These are phyloP conservation scores for Hyaloperonospora brassicae DNA, from an alignment of 352 stramenopile species.

Conservation along the genomic window DNA sequence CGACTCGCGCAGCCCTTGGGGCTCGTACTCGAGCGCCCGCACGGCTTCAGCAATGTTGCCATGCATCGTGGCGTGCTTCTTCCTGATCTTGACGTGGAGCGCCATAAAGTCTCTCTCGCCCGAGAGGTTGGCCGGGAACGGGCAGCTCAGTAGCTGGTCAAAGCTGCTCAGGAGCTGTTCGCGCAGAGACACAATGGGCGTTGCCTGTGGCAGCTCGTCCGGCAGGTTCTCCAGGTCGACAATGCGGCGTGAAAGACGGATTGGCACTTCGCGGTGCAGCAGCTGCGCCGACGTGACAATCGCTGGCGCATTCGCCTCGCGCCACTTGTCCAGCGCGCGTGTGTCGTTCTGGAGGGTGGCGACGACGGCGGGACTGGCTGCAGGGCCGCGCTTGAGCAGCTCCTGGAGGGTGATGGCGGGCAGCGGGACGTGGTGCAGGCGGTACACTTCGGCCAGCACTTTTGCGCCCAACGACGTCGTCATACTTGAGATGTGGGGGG, in stretches of 20 bases:
- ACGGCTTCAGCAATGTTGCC: conserved; percentile 57
- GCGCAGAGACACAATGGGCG: conserved; percentile 53
- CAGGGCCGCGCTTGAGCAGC: conserved; percentile 59
- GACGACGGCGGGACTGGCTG: conserved; percentile 35
- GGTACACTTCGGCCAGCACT: conserved; percentile 75
- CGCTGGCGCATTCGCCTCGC: conserved; percentile 50
- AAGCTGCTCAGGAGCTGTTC: conserved; percentile 63
- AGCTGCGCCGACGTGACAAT: conserved; percentile 77
- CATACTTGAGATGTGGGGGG: conserved; percentile 8
- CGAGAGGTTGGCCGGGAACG: conserved; percentile 48
- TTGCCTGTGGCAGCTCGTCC: conserved; percentile 48
- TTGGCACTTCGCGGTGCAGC: conserved; percentile 71
- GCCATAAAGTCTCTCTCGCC: conserved; percentile 51
- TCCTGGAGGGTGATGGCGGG: conserved; percentile 73
- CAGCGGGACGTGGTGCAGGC: conserved; percentile 73
- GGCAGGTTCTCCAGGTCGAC: conserved; percentile 80
- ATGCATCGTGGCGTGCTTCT: conserved; percentile 67
- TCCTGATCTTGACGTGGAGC: conserved; percentile 48
- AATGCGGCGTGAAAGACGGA: conserved; percentile 70
- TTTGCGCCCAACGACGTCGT: conserved; percentile 40
- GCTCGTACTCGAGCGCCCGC: conserved; percentile 46
- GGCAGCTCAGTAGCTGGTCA: conserved; percentile 57
- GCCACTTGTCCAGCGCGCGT: conserved; percentile 44
- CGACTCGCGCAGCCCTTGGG: conserved; percentile 42
- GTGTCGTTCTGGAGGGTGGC: conserved; percentile 47